Conservation (phyloP, 2,329 filamentous ascomycete species). For the Pleomassaria siparia region DNA sequence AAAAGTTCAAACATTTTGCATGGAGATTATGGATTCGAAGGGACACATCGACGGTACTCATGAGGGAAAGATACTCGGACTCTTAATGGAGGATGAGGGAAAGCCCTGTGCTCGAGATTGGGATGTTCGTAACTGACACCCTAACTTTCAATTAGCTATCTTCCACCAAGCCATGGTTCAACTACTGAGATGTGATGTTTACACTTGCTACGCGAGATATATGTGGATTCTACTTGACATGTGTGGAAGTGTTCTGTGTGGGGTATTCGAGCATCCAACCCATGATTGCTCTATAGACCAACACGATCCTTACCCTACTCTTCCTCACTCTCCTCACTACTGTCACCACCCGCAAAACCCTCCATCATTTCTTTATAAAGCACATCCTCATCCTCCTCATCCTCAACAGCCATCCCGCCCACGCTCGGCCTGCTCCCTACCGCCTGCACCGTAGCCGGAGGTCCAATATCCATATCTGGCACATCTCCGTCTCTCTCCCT, state of each 20-base stretch:
- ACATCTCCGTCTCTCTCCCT: slow-evolving; percentile 33
- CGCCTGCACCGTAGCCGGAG: slow-evolving; percentile 24
- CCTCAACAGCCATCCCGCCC: slow-evolving; percentile 12
- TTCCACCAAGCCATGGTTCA: too few species aligned
- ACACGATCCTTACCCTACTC: slow-evolving; percentile 22
- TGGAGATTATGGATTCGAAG: slow-evolving; percentile 18
- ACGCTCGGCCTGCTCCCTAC: slow-evolving; percentile 12
- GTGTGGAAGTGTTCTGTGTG: too few species aligned
- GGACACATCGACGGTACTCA: slow-evolving; percentile 66
- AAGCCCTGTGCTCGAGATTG: slow-evolving; percentile 91
- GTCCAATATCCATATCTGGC: slow-evolving; percentile 35
- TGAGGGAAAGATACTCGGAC: slow-evolving; percentile 98
- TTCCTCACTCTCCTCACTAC: slow-evolving; percentile 49
- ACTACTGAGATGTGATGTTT: too few species aligned
- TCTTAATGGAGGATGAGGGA: slow-evolving; percentile 65
- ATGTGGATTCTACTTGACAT: too few species aligned
- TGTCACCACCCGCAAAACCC: slow-evolving; percentile 41
- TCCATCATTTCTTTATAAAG: slow-evolving; percentile 48
- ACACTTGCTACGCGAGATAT: too few species aligned
- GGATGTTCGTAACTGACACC: slow-evolving; percentile 90
- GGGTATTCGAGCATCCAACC: not conserved
- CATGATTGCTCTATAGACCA: not conserved
- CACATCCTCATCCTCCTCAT: slow-evolving; percentile 44
- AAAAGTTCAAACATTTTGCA: slow-evolving; percentile 20
- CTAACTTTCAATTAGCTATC: slow-evolving; percentile 43